phyloP scores from a whole-genome alignment of 2,329 filamentous ascomycete species.

The Dactylellina drechsleri region DNA sequence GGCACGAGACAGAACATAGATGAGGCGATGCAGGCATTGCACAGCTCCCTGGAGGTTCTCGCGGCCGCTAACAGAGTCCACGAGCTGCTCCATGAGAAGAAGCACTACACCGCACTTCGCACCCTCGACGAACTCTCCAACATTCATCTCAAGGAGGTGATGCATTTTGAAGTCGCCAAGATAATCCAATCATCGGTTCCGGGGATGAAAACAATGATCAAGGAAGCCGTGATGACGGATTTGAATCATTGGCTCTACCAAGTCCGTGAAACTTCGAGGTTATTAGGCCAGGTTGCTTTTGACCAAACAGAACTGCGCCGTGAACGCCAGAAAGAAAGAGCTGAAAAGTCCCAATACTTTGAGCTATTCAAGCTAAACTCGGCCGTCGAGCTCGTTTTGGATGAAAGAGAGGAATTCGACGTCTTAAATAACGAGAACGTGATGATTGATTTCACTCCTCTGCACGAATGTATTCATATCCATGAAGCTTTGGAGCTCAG shows the following conservation, averaged over 20 bases:
- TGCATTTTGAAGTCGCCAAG: constrained; percentile 92
- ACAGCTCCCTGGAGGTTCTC: constrained; percentile 90
- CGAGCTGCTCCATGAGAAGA: constrained; percentile 89
- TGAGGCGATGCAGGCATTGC: constrained; percentile 86
- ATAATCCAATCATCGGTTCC: constrained; percentile 97
- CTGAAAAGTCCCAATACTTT: constrained; percentile 78
- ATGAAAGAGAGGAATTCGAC: constrained; percentile 95
- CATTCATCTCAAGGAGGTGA: constrained; percentile 92
- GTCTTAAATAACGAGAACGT: constrained; percentile 94
- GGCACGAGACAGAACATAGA: constrained; percentile 94
- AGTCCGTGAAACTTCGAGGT: constrained; percentile 94
- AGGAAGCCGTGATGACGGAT: constrained; percentile 95
- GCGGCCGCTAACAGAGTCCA: constrained; percentile 93
- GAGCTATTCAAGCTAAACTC: constrained; percentile 89
- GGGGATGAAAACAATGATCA: constrained; percentile 88
- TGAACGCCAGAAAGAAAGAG: constrained; percentile 81
- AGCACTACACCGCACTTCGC: constrained; percentile 92
- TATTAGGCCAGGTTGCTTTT: constrained; percentile 93
- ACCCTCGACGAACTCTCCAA: constrained; percentile 95
- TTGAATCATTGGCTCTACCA: constrained; percentile 96
- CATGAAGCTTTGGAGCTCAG: constrained; percentile 92
- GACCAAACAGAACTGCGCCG: constrained; percentile 92
- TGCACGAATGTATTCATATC: constrained; percentile 96
- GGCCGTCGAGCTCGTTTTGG: constrained; percentile 91
- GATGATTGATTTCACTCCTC: constrained; percentile 90